Conservation (phyloP, 768 basidiomycete genomes). For the Russula emetica region DNA sequence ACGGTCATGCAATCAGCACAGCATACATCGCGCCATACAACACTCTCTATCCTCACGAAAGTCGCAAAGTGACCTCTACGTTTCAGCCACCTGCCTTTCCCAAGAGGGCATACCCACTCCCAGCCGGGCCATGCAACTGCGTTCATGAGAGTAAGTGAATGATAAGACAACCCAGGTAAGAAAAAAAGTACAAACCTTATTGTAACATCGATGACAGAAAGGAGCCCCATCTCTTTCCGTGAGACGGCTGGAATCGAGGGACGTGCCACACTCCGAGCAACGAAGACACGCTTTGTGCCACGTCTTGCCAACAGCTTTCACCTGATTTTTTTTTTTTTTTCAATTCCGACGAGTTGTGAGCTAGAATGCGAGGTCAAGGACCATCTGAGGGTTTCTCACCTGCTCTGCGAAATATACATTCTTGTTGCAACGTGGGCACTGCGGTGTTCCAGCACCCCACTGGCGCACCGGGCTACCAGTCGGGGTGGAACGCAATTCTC, state of each 20-base stretch:
- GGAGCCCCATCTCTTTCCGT: slow-evolving; percentile 74
- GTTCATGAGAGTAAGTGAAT: neutral
- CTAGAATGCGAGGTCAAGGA: neutral
- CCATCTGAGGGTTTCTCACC: slow-evolving; percentile 36
- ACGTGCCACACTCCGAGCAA: slow-evolving; percentile 66
- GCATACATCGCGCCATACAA: slow-evolving; percentile 21
- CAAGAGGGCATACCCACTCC: slow-evolving; percentile 69
- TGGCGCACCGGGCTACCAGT: slow-evolving; percentile 34
- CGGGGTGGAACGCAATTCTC: slow-evolving; percentile 29
- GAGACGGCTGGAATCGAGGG: slow-evolving; percentile 66
- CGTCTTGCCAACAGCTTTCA: slow-evolving; percentile 76
- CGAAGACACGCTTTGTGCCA: slow-evolving; percentile 75
- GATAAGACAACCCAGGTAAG: neutral
- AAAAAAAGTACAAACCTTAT: slow-evolving; percentile 44
- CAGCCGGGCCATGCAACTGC: slow-evolving; percentile 69
- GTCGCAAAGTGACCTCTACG: neutral
- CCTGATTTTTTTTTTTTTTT: slow-evolving; percentile 32
- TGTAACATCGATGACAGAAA: slow-evolving; percentile 67
- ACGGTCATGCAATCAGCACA: slow-evolving; percentile 1
- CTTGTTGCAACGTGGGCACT: slow-evolving; percentile 65
- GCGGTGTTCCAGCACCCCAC: slow-evolving; percentile 56
- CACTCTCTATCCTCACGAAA: neutral
- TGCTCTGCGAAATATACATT: slow-evolving; percentile 86
- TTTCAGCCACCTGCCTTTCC: slow-evolving; percentile 46
- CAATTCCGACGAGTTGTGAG: neutral